phyloP scores from a whole-genome alignment of 805 yeast species.

The Lipomyces kockii region DNA sequence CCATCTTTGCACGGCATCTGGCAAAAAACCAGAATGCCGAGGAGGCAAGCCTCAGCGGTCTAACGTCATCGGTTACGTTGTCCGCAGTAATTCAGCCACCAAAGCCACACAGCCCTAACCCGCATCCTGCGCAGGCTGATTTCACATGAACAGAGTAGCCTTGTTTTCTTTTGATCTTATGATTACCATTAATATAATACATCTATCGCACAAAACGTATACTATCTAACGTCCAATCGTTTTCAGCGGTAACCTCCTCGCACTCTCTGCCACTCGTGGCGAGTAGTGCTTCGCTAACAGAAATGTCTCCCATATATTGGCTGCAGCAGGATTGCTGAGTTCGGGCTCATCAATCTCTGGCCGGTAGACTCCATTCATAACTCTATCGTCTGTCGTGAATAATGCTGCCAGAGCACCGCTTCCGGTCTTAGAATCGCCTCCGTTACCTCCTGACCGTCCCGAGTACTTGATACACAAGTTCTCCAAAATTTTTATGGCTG shows the following conservation, averaged over 20 bases:
- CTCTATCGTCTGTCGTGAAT: conserved; percentile 85
- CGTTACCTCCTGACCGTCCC: conserved; percentile 15
- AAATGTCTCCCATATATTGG: conserved; percentile 87
- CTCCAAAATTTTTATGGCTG: conserved; percentile 75
- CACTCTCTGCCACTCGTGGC: conserved; percentile 77
- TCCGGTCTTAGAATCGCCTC: conserved; percentile 9
- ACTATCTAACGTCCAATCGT: conserved; percentile 23
- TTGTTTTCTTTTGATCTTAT: no score
- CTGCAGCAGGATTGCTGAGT: conserved; percentile 83
- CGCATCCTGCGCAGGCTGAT: background rate
- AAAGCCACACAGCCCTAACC: background rate
- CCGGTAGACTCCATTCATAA: conserved; percentile 77
- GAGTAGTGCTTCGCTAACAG: conserved; percentile 81
- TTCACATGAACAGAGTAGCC: no score
- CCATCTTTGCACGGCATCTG: no score
- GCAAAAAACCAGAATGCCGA: no score
- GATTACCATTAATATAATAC: background rate
- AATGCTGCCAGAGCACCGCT: conserved; percentile 63
- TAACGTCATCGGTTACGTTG: no score
- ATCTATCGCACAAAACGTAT: background rate
- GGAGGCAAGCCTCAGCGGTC: no score
- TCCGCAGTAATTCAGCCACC: background rate
- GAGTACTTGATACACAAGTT: conserved; percentile 74
- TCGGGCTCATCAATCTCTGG: conserved; percentile 69
- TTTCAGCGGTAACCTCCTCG: conserved; percentile 34